These are phyloP conservation scores for Talaromyces sp. DNA, from an alignment of 2,329 filamentous ascomycete genomes.

Conservation along the genomic window DNA sequence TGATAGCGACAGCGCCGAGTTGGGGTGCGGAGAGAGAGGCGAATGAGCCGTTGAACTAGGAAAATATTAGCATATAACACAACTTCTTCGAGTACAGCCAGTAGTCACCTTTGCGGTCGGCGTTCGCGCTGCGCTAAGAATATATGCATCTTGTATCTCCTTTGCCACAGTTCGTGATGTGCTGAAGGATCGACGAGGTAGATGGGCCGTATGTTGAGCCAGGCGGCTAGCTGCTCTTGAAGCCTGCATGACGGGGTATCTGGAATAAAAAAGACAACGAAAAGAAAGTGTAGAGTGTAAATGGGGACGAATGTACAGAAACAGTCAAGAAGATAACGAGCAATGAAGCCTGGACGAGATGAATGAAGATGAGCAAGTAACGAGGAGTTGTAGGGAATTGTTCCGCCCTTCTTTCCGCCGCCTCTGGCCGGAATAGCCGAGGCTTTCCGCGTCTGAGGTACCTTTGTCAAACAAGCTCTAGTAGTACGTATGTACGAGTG, in stretches of 20 bases:
- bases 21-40: constrained; percentile 77
- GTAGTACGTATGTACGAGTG: background rate
- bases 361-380: background rate
- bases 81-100: background rate
- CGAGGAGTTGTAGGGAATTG: constrained; percentile 19
- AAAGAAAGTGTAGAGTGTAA: background rate
- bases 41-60: constrained; percentile 92
- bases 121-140: constrained; percentile 82
- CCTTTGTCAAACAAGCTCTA: background rate
- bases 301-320: background rate
- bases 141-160: constrained; percentile 88
- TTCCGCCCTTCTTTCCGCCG: constrained; percentile 27
- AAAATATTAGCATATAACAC: background rate
- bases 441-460: constrained; percentile 21
- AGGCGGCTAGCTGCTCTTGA: constrained; percentile 29
- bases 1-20: constrained; percentile 87
- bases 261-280: background rate
- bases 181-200: constrained; percentile 52
- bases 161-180: constrained; percentile 48
- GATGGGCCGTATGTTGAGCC: constrained; percentile 40
- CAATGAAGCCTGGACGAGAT: background rate
- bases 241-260: constrained; percentile 22
- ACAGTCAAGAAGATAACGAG: background rate
- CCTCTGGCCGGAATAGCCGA: constrained; percentile 23
- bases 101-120: constrained; percentile 74